These are phyloP conservation scores for Aspergillus brasiliensis DNA, from an alignment of 2,329 filamentous ascomycete species.

Conservation along the genomic window DNA sequence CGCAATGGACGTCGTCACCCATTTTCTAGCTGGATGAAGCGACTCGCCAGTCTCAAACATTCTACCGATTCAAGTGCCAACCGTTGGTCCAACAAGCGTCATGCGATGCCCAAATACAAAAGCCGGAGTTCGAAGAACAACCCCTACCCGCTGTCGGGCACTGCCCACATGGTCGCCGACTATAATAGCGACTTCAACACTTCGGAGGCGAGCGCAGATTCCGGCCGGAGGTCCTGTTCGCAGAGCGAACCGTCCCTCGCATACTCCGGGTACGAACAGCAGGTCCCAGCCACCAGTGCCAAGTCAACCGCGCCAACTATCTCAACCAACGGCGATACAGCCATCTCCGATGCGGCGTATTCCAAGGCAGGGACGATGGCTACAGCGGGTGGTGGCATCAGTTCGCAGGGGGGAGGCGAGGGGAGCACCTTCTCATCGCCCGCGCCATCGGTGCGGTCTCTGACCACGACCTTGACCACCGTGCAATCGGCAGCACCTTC, in stretches of 20 bases:
- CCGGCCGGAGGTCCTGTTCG: constrained; percentile 52
- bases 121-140: constrained; percentile 72
- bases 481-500: constrained; percentile 64
- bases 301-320: constrained; percentile 77
- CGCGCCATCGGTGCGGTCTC: constrained; percentile 64
- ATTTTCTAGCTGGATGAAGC: constrained; percentile 93
- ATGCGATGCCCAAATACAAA: constrained; percentile 49
- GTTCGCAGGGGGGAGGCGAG: constrained; percentile 67
- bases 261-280: constrained; percentile 62
- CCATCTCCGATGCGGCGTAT: constrained; percentile 72
- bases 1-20: constrained; percentile 75
- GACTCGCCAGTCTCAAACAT: constrained; percentile 81
- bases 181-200: constrained; percentile 51
- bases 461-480: constrained; percentile 67
- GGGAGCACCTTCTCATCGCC: constrained; percentile 68
- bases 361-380: constrained; percentile 80
- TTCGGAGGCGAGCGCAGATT: constrained; percentile 56
- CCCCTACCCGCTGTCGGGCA: constrained; percentile 84
- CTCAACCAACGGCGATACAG: constrained; percentile 78
- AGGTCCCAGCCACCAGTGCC: constrained; percentile 63
- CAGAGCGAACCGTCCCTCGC: constrained; percentile 62
- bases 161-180: constrained; percentile 44
- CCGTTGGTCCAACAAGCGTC: constrained; percentile 43
- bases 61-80: constrained; percentile 58
- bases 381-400: constrained; percentile 63